Conservation (phyloP, 768 basidiomycete genomes). For the Mycena capillaripes region DNA sequence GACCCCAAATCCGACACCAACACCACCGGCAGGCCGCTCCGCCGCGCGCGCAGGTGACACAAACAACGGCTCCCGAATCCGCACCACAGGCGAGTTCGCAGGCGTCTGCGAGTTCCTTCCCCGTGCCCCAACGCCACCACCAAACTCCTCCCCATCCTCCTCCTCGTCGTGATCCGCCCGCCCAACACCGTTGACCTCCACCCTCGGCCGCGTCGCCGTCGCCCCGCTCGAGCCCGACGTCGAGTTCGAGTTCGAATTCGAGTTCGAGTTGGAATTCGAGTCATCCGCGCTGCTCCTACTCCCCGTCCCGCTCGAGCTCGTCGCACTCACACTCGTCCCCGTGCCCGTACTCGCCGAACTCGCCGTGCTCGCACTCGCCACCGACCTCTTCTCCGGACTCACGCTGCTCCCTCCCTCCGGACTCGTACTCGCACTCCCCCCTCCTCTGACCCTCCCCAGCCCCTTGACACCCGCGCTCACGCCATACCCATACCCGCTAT, state of each 20-base stretch:
- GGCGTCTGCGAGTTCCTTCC: constrained; percentile 64
- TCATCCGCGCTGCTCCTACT: neutral
- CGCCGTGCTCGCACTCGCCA: constrained; percentile 47
- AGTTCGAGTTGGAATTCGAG: too few relatives aligned
- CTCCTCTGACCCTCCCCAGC: constrained; percentile 46
- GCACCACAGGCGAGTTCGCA: constrained; percentile 69
- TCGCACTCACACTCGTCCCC: neutral
- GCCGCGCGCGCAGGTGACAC: constrained; percentile 27
- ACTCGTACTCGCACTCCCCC: constrained; percentile 35
- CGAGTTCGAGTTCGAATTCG: too few relatives aligned
- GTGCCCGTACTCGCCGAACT: constrained; percentile 7
- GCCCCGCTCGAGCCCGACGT: constrained; percentile 30
- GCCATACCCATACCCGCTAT: constrained; percentile 30
- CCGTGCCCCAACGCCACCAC: constrained; percentile 37
- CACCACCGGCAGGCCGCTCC: too few relatives aligned
- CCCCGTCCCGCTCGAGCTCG: too few relatives aligned
- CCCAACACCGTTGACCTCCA: constrained; percentile 36
- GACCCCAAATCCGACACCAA: too few relatives aligned
- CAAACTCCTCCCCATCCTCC: constrained; percentile 8
- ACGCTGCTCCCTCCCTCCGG: constrained; percentile 43
- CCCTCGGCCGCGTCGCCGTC: constrained; percentile 28
- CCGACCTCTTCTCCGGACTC: constrained; percentile 58
- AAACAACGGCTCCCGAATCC: constrained; percentile 44
- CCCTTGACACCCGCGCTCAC: constrained; percentile 43
- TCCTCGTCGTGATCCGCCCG: constrained; percentile 22